A percentile compares a stretch with the other conserved stretches of the same genome.
Evolutionary conservation across 176 grass and related monocot genomes (phyloP).

Genomic region (Phyllostachys edulis): DNA sequence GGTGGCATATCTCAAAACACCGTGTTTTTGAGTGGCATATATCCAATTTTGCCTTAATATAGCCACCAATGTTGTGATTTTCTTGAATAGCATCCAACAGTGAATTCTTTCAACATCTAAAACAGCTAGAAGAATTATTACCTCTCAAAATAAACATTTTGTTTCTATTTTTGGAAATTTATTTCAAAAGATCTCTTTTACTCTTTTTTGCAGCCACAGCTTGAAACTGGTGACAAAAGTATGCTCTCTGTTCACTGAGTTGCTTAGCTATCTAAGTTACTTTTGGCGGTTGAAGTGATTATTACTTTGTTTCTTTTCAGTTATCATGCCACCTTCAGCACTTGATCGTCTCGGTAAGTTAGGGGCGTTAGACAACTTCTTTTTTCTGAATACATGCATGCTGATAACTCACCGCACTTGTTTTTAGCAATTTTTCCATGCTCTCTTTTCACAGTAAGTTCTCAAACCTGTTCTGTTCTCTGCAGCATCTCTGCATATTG

Average conservation of each 20-base stretch:
- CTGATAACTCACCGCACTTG: conserved; percentile 19
- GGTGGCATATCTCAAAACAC: no score
- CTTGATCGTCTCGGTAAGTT: conserved; percentile 94
- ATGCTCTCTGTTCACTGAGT: conserved; percentile 33
- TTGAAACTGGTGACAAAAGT: conserved; percentile 97
- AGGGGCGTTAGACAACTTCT: neutral
- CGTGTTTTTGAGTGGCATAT: no score
- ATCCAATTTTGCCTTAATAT: no score
- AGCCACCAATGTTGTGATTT: neutral
- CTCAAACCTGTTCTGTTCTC: conserved; percentile 26
- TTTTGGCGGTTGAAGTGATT: conserved; percentile 2
- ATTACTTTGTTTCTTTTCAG: conserved; percentile 55
- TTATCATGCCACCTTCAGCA: conserved; percentile 98
- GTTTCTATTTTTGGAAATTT: conserved; percentile 23
- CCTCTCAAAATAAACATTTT: conserved; percentile 19
- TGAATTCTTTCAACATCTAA: neutral
- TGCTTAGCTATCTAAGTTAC: conserved; percentile 15
- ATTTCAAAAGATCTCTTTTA: conserved; percentile 36
- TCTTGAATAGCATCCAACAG: neutral
- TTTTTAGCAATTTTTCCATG: neutral
- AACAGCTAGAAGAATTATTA: neutral
- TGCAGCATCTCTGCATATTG: conserved; percentile 93
- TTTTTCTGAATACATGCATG: neutral
- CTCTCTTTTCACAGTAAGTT: neutral
- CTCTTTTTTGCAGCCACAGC: conserved; percentile 73